These are phyloP conservation scores for Aegilops sharonensis DNA, from an alignment of 176 grass and related monocot genomes.

Conservation along the genomic window DNA sequence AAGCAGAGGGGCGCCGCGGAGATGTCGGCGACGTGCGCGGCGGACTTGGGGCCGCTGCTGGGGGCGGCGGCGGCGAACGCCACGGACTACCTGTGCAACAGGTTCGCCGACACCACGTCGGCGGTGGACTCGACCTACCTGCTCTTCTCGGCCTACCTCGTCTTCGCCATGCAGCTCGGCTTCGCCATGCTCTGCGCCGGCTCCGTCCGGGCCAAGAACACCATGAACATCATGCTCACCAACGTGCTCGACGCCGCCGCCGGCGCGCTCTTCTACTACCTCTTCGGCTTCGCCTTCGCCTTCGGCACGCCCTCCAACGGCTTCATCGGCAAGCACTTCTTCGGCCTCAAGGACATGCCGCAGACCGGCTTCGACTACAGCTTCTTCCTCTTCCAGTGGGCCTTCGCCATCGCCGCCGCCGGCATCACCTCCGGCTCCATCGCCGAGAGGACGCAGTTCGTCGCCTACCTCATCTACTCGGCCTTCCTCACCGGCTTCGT, in stretches of 20 bases:
- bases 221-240: slow-evolving; percentile 99
- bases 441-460: slow-evolving; percentile 91
- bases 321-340: slow-evolving; percentile 93
- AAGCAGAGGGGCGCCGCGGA: background rate
- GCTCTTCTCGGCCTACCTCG: slow-evolving; percentile 95
- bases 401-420: slow-evolving; percentile 97
- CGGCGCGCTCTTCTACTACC: slow-evolving; percentile 89
- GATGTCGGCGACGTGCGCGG: slow-evolving; percentile 79
- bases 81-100: slow-evolving; percentile 53
- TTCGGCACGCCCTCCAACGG: slow-evolving; percentile 84
- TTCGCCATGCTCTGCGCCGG: slow-evolving; percentile 97
- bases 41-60: slow-evolving; percentile 59
- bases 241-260: slow-evolving; percentile 92
- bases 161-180: slow-evolving; percentile 95
- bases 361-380: slow-evolving; percentile 67
- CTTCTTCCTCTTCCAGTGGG: slow-evolving; percentile 96
- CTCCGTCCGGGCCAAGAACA: slow-evolving; percentile 92
- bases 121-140: slow-evolving; percentile 93
- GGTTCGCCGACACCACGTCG: slow-evolving; percentile 64
- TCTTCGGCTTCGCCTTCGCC: slow-evolving; percentile 95
- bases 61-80: slow-evolving; percentile 65
- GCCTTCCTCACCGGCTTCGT: slow-evolving; percentile 93
- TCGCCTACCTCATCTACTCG: slow-evolving; percentile 90
- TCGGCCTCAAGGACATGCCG: slow-evolving; percentile 73
- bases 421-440: slow-evolving; percentile 95